A percentile compares a stretch with the other conserved stretches of the same genome.
These are phyloP conservation scores for Neocucurbitaria cava DNA, from an alignment of 2,329 filamentous ascomycete genomes.

Conservation along the genomic window DNA sequence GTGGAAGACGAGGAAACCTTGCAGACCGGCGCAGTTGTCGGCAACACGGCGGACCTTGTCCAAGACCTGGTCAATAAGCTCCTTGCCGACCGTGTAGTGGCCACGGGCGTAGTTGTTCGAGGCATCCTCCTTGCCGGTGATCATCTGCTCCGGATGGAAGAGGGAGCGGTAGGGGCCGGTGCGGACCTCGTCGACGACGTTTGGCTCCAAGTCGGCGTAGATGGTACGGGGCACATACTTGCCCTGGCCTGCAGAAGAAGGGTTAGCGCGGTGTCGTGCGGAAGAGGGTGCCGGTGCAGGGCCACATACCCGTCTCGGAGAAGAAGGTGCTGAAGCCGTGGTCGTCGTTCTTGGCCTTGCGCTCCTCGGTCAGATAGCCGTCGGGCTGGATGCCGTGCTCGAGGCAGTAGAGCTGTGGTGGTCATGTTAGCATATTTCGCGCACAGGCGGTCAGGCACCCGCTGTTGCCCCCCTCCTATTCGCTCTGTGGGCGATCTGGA, in stretches of 20 bases:
- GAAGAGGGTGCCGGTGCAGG: conserved; percentile 11
- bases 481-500: conserved; percentile 1
- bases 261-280: conserved; percentile 28
- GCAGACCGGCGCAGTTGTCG: conserved; percentile 94
- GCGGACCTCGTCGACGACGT: conserved; percentile 98
- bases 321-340: conserved; percentile 99
- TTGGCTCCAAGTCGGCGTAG: conserved; percentile 99
- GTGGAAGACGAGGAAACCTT: conserved; percentile 99
- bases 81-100: conserved; percentile 99
- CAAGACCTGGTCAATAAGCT: conserved; percentile 96
- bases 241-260: conserved; percentile 74
- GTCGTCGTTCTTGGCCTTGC: conserved; percentile 90
- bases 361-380: conserved; percentile 98
- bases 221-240: conserved; percentile 99
- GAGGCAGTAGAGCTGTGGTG: conserved; percentile 91
- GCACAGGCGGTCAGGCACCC: conserved; percentile 39
- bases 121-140: conserved; percentile 99
- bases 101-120: conserved; percentile 99
- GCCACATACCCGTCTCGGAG: conserved; percentile 89
- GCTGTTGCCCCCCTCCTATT: conserved; percentile 40
- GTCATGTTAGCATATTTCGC: conserved; percentile 38
- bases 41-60: conserved; percentile 98
- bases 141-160: conserved; percentile 99
- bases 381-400: conserved; percentile 99
- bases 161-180: conserved; percentile 94